phyloP scores from a whole-genome alignment of 352 stramenopile genomes.

The Phytopythium montanum region DNA sequence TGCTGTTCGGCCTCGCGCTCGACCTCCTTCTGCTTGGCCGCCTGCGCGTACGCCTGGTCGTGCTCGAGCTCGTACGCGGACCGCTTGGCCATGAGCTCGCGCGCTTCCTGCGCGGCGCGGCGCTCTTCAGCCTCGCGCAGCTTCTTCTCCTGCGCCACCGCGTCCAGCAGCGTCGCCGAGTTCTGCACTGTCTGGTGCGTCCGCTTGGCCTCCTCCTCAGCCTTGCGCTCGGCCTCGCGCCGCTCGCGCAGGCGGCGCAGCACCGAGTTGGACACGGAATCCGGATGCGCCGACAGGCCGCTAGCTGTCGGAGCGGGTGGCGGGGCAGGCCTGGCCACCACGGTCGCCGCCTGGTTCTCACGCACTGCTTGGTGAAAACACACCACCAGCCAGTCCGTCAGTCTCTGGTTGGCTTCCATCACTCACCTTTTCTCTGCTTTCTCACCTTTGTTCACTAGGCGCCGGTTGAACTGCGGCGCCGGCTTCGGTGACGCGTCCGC shows the following conservation, averaged over 20 bases:
- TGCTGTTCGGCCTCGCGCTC: slow-evolving; percentile 19
- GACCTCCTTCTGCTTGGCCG: slow-evolving; percentile 29
- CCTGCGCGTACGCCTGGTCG: slow-evolving; percentile 37
- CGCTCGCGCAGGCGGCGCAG: slow-evolving; percentile 33
- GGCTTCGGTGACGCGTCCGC: slow-evolving; percentile 12
- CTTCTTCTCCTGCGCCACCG: slow-evolving; percentile 41
- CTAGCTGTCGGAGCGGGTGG: slow-evolving; percentile 1
- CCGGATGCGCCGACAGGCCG: slow-evolving; percentile 10
- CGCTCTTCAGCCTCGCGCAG: slow-evolving; percentile 35
- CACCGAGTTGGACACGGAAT: slow-evolving; percentile 23
- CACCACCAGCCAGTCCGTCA: neutral
- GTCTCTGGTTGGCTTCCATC: neutral
- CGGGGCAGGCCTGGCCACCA: neutral
- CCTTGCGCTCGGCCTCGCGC: slow-evolving; percentile 34
- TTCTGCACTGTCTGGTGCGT: slow-evolving; percentile 27
- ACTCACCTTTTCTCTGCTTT: too few relatives aligned
- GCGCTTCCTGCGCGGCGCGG: slow-evolving; percentile 26
- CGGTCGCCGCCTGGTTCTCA: neutral
- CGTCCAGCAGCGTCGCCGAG: slow-evolving; percentile 46
- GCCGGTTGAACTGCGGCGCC: slow-evolving; percentile 19
- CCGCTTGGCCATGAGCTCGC: slow-evolving; percentile 31
- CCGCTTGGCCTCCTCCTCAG: slow-evolving; percentile 32
- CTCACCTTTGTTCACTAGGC: slow-evolving; percentile 15
- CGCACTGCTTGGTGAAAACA: neutral
- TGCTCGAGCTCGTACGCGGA: slow-evolving; percentile 31